Percentiles rank a stretch among this genome's conserved stretches.
Evolutionary conservation across 331 rosid species (phyloP).

Genomic region (Cydonia oblonga): DNA sequence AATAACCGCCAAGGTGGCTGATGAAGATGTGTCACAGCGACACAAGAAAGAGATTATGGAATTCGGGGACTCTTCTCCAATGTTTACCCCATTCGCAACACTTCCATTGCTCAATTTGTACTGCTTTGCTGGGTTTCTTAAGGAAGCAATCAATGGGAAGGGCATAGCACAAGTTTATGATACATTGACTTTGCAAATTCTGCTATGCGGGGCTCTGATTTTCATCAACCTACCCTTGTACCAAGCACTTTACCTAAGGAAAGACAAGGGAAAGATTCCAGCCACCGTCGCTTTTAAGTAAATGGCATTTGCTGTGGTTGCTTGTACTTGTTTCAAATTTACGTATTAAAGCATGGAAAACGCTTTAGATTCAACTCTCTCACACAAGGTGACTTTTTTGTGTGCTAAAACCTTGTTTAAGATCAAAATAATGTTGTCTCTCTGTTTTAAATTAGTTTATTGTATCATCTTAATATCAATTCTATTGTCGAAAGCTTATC

Average conservation of each 20-base stretch:
- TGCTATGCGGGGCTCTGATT: slow-evolving; percentile 39
- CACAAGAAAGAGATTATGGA: slow-evolving; percentile 54
- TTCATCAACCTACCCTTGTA: slow-evolving; percentile 39
- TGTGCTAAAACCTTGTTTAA: too few species aligned
- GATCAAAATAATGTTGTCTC: too few species aligned
- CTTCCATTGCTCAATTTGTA: slow-evolving; percentile 44
- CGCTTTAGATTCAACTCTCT: too few species aligned
- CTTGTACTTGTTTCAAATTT: slow-evolving; percentile 23
- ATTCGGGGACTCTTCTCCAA: slow-evolving; percentile 53
- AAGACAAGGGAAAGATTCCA: slow-evolving; percentile 53
- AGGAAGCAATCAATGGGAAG: slow-evolving; percentile 16
- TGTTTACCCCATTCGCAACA: slow-evolving; percentile 46
- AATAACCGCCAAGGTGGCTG: slow-evolving; percentile 44
- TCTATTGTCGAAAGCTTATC: too few species aligned
- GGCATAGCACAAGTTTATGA: slow-evolving; percentile 13
- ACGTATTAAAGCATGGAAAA: slow-evolving; percentile 1
- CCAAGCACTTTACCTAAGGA: slow-evolving; percentile 53
- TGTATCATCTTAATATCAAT: too few species aligned
- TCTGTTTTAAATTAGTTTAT: too few species aligned
- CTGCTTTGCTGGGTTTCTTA: slow-evolving; percentile 37
- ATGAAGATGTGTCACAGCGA: slow-evolving; percentile 39
- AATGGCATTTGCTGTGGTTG: slow-evolving; percentile 26
- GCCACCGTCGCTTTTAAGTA: slow-evolving; percentile 37
- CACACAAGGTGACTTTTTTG: too few species aligned
- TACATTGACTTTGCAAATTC: slow-evolving; percentile 40